Evolutionary conservation across 2,329 filamentous ascomycete species (phyloP), one percentile per base, ranked within the genome.

Genomic region (Botrytis byssoidea): DNA sequence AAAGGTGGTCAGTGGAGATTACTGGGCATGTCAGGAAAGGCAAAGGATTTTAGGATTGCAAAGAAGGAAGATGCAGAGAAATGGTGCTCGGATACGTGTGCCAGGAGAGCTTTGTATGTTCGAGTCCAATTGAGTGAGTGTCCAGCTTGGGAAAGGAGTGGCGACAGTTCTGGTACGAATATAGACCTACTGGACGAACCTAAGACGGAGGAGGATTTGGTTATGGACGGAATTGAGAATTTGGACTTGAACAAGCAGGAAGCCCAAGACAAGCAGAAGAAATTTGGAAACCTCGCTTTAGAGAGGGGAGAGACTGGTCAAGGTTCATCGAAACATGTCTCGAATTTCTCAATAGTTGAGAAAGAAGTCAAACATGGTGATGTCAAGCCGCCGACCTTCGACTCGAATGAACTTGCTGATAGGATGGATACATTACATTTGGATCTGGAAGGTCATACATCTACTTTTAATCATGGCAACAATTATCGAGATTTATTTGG

Each of bases 111-210:
- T 3, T 85, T 97, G 77, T 97, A 94, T 82, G 87, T 98, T 78
- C 93, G 94, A 80, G 92, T 97, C 37, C 96, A 99, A 85, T 88
- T 98, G 57, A 91, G 88, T 77, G 92, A 96, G 80, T 91, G 92
- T 75, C 93, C 94, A 0, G 93, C 93, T 0, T 97, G 95, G 94
- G 90, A 96, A 82, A 87, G 95, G 70, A 88, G 88, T 8, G 76
- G 67, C 32, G 60, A 68, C 4, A 59, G 75, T 37, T 73, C 44
- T 40, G 68, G 67, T 10, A 81, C 69, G 42, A 75, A 85, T 61
- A 88, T 94, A 75, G 86, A 91, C 51, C 80, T 94, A 51, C 82
- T 92, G 1, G 90, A 93, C 71, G 93, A 97, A 81, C 88, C 88
- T 66, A 86, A 85, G 79, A 83, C 85, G 64, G 84, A 80, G 12